Conservation (phyloP, 1,284 basidiomycete genomes). For the Rhodotorula glutinis region DNA sequence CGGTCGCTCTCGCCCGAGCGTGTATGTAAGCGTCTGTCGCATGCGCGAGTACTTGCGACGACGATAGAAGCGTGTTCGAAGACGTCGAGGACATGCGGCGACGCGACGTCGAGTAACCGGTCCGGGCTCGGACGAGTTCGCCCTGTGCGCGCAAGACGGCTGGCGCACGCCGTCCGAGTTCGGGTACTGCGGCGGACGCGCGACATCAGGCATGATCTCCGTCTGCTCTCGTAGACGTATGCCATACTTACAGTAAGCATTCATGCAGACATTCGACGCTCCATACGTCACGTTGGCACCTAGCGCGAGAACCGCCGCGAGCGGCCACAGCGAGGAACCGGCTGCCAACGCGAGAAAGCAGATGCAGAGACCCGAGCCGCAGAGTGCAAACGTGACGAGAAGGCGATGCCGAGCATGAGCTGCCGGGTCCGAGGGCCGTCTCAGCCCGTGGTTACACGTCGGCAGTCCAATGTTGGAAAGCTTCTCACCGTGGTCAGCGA, state of each 20-base stretch:
- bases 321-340: constrained; percentile 62
- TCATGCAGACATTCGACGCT: constrained; percentile 78
- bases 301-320: constrained; percentile 63
- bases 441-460: not conserved
- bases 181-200: constrained; percentile 55
- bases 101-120: not conserved
- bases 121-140: constrained; percentile 4
- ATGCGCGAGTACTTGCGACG: not conserved
- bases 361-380: constrained; percentile 64
- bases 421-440: constrained; percentile 46
- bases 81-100: not conserved
- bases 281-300: constrained; percentile 78
- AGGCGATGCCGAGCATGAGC: constrained; percentile 73
- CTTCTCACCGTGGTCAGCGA: constrained; percentile 71
- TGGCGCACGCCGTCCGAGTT: constrained; percentile 49
- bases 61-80: not conserved
- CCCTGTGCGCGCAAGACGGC: not conserved
- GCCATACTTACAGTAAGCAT: constrained; percentile 59
- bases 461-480: not conserved
- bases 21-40: not conserved
- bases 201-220: not conserved
- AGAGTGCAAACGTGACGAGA: constrained; percentile 66
- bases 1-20: constrained; percentile 56
- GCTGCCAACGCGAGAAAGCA: constrained; percentile 72
- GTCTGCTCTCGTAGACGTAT: not conserved